Base-by-base conservation (phyloP, 2,329 filamentous ascomycete species). In the Lizonia empirigonia region DNA sequence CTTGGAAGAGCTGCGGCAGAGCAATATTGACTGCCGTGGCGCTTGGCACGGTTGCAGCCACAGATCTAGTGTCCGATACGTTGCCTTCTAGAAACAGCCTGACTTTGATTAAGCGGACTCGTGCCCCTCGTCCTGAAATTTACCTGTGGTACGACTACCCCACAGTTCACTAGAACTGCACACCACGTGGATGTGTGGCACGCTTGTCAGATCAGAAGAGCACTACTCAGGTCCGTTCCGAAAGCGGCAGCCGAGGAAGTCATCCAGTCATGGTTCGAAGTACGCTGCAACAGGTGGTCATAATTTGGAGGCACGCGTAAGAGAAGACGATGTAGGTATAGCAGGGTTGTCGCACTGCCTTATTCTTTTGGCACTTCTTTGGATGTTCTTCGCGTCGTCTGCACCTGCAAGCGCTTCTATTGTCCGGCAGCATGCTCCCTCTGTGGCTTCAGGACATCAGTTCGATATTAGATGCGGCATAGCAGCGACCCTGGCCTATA, bases 321-420 rank as follows among this genome's bases (percentile, higher is more conserved):
- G 12, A 20, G 19, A 24, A 46, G 13, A 42, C 8, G 13, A 22
- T 18, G n/a, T 13, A 32, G 22, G 29, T 8, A 13, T 41, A 13
- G 15, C 33, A 50, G 27, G 32, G 18, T 9, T 24, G 16, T 34
- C 27, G 10, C 23, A 34, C 22, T 22, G 24, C 7, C 10, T 24
- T 10, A 24, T 16, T 16, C 24, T 46, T 42, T 26, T 41, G 42
- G 49, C 49, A 33, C 18, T 30, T 42, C 32, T 13, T 23, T 16
- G 30, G 35, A 12, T 19, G 22, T 52, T 50, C 50, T 62, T 62
- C 10, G 33, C 42, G 16, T 36, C 58, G 50, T 63, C 56, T 58
- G 55, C 54, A 58, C 36, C 52, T 63, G 67, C 56, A 32, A 62
- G 53, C 50, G 48, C 56, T 67, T 65, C 59, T 41, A 61, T 44